A percentile compares a stretch with the other conserved stretches of the same genome.
phyloP scores from a whole-genome alignment of 2,329 filamentous ascomycete species.

The Botryotinia calthae region DNA sequence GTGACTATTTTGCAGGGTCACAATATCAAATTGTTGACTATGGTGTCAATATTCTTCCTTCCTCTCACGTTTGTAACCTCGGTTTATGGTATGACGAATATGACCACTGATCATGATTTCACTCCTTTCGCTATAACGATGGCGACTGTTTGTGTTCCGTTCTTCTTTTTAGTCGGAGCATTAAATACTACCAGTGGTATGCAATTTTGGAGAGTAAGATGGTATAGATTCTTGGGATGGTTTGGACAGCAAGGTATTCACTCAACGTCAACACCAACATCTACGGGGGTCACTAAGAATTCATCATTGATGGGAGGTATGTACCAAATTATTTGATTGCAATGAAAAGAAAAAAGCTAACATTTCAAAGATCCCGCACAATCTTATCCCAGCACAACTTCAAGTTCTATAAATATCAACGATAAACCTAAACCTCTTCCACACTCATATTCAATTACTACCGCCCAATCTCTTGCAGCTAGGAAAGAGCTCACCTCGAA shows the following conservation, averaged over 20 bases:
- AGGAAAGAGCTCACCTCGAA: constrained; percentile 4
- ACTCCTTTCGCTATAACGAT: constrained; percentile 45
- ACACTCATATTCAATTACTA: constrained; percentile 3
- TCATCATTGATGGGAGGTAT: constrained; percentile 1
- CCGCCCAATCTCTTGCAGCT: constrained; percentile 6
- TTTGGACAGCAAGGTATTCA: constrained; percentile 18
- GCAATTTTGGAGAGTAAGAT: constrained; percentile 33
- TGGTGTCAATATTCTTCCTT: constrained; percentile 54
- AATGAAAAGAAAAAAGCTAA: background rate
- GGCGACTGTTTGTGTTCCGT: constrained; percentile 46
- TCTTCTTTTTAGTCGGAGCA: constrained; percentile 48
- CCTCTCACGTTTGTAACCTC: constrained; percentile 61
- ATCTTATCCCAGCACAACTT: background rate
- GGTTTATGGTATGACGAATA: constrained; percentile 54
- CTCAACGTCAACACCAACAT: background rate
- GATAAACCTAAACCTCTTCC: constrained; percentile 4
- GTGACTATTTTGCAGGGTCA: constrained; percentile 57
- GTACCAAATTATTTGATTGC: background rate
- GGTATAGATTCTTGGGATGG: constrained; percentile 22
- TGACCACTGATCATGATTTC: constrained; percentile 44
- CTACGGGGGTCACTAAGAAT: background rate
- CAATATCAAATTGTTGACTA: constrained; percentile 59
- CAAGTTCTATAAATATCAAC: background rate
- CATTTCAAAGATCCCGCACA: background rate
- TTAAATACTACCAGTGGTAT: constrained; percentile 43